Evolutionary conservation across 2,329 filamentous ascomycete species (phyloP).

Genomic region (Rhytidhysteron rufulum): DNA sequence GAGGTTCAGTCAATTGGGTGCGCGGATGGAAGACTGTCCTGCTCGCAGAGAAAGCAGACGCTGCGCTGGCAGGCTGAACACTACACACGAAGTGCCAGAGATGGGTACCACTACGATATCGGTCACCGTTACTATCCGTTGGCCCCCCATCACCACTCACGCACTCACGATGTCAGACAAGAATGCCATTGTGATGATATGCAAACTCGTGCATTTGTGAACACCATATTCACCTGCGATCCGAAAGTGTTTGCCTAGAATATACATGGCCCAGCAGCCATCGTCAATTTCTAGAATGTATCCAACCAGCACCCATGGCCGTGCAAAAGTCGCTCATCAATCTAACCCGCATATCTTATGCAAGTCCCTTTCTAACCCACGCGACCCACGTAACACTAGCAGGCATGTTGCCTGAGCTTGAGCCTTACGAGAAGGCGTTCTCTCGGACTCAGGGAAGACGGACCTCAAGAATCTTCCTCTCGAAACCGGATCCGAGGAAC

Average conservation of each 20-base stretch:
- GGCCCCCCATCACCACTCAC: no score
- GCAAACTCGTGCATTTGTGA: not conserved
- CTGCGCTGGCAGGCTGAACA: not conserved
- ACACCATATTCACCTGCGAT: not conserved
- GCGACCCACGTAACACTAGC: slow-evolving; percentile 7
- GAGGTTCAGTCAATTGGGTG: not conserved
- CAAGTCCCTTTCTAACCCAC: not conserved
- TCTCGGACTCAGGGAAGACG: slow-evolving; percentile 15
- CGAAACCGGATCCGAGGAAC: slow-evolving; percentile 16
- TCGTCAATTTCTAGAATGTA: no score
- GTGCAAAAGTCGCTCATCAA: not conserved
- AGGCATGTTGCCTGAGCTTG: slow-evolving; percentile 11
- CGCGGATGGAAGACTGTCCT: not conserved
- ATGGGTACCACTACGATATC: not conserved
- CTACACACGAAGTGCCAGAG: not conserved
- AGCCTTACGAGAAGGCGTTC: no score
- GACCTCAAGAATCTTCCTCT: not conserved
- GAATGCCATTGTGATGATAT: no score
- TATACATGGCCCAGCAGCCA: no score
- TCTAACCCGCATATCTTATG: not conserved
- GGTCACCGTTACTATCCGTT: no score
- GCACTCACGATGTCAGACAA: no score
- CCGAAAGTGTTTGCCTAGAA: no score
- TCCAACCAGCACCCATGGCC: not conserved
- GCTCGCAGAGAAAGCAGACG: not conserved